Conservation (phyloP, 202 grass and related monocot genomes). For the Saccharum hybrid region DNA sequence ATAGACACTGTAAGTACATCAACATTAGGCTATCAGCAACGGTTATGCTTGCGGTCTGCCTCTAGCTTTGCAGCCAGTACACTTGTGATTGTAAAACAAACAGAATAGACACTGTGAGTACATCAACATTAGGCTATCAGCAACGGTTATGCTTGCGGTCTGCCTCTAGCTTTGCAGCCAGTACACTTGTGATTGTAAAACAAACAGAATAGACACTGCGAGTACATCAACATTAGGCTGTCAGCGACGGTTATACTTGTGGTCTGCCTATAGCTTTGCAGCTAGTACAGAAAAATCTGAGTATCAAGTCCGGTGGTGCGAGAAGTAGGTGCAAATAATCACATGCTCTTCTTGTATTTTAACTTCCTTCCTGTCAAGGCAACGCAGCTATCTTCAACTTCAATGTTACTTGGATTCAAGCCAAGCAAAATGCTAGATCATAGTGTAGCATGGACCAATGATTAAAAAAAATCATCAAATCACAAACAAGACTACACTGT, state of each 20-base stretch:
- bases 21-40: not conserved
- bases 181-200: not conserved
- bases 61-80: not conserved
- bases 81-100: not conserved
- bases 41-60: not conserved
- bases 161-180: not conserved
- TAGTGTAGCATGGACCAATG: not conserved
- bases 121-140: not conserved
- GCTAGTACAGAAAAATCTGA: not conserved
- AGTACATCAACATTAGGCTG: not conserved
- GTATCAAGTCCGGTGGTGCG: slow-evolving; percentile 33
- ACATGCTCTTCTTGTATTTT: slow-evolving; percentile 55
- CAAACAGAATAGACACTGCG: not conserved
- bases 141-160: not conserved
- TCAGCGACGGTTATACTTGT: not conserved
- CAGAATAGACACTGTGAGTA: not conserved
- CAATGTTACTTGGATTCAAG: slow-evolving; percentile 16
- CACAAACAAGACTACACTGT: not conserved
- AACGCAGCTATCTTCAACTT: not conserved
- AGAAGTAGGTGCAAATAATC: slow-evolving; percentile 76
- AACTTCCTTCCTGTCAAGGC: slow-evolving; percentile 68
- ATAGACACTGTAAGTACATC: not conserved
- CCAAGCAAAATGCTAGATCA: slow-evolving; percentile 11
- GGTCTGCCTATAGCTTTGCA: not conserved
- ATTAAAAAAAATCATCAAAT: not conserved